A percentile compares a stretch with the other conserved stretches of the same genome.
phyloP scores from a whole-genome alignment of 306 rosid genomes.

The Hippophae tibetana region DNA sequence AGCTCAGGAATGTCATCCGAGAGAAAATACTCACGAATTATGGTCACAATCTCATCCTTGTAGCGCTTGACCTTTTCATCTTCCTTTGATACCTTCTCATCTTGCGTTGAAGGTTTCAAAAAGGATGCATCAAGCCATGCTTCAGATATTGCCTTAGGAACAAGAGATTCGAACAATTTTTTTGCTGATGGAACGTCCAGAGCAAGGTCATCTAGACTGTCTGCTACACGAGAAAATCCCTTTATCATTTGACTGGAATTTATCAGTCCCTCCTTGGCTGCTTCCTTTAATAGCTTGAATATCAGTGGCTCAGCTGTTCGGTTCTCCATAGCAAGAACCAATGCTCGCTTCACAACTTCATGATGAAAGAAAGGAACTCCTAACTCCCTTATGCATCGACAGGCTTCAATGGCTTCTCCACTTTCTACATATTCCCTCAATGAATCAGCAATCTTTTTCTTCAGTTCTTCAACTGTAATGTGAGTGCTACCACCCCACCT shows the following conservation, averaged over 20 bases:
- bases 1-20: constrained; percentile 97
- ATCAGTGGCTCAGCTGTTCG: constrained; percentile 56
- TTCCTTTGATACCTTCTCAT: constrained; percentile 14
- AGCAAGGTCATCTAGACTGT: constrained; percentile 93
- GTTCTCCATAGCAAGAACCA: constrained; percentile 80
- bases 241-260: constrained; percentile 97
- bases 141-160: constrained; percentile 70
- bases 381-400: constrained; percentile 85
- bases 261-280: constrained; percentile 86
- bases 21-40: constrained; percentile 86
- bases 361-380: constrained; percentile 96
- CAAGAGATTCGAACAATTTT: constrained; percentile 47
- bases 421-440: constrained; percentile 74
- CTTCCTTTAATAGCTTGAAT: constrained; percentile 73
- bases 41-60: constrained; percentile 73
- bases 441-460: constrained; percentile 76
- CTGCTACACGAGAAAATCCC: constrained; percentile 89
- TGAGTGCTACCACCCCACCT: constrained; percentile 99
- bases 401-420: constrained; percentile 79
- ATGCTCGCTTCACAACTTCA: constrained; percentile 94
- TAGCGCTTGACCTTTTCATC: constrained; percentile 59
- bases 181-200: constrained; percentile 92
- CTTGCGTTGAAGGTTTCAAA: constrained; percentile 10
- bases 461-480: constrained; percentile 86
- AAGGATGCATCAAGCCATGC: constrained; percentile 95